These are phyloP conservation scores for Cymbopogon flexuosus DNA, from an alignment of 202 grass and related monocot species.

Conservation along the genomic window DNA sequence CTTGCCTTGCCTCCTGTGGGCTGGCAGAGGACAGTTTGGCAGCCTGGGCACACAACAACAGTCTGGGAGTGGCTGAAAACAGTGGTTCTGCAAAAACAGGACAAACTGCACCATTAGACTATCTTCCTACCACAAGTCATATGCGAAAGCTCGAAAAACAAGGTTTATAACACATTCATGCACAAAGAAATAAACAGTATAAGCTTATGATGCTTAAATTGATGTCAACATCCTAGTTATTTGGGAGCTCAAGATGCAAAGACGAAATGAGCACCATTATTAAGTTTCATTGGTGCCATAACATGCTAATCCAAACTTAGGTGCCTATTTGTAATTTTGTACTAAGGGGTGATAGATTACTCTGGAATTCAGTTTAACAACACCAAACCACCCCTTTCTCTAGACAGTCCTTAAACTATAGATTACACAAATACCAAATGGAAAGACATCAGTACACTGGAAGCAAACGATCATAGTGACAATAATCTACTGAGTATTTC, in stretches of 20 bases:
- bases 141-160: neutral
- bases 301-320: neutral
- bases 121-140: neutral
- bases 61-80: slow-evolving; percentile 74
- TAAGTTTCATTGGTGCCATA: neutral
- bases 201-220: neutral
- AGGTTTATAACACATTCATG: neutral
- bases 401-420: neutral
- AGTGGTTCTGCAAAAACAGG: slow-evolving; percentile 42
- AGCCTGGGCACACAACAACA: slow-evolving; percentile 54
- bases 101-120: neutral
- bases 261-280: neutral
- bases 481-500: neutral
- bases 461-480: neutral
- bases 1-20: slow-evolving; percentile 59
- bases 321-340: neutral
- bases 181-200: neutral
- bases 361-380: neutral
- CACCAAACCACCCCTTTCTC: neutral
- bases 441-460: neutral
- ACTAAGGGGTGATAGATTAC: neutral
- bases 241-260: neutral
- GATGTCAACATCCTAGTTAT: neutral
- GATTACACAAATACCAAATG: neutral
- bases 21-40: slow-evolving; percentile 59